phyloP scores from a whole-genome alignment of 2,329 filamentous ascomycete genomes.

The Phaeosphaeriaceae sp. region DNA sequence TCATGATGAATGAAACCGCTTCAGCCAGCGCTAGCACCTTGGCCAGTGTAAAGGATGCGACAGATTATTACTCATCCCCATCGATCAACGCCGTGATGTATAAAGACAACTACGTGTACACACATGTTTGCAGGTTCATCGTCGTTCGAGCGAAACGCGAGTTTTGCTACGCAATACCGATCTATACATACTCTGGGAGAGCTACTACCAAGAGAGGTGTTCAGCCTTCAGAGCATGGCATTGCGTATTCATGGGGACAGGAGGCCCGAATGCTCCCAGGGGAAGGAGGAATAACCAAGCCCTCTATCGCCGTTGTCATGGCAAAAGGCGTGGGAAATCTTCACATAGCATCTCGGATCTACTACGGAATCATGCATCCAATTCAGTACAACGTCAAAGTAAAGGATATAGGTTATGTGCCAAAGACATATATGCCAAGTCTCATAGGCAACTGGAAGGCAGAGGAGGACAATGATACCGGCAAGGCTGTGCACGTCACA shows the following conservation, averaged over 20 bases:
- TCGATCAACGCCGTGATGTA: not conserved
- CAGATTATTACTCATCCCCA: not conserved
- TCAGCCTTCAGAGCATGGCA: slow-evolving; percentile 42
- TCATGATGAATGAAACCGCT: slow-evolving; percentile 11
- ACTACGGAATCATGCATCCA: slow-evolving; percentile 50
- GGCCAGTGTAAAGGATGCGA: not conserved
- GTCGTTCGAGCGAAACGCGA: slow-evolving; percentile 12
- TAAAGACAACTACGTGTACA: not conserved
- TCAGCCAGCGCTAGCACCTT: too few species aligned
- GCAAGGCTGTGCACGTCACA: not conserved
- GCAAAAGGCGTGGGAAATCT: slow-evolving; percentile 28
- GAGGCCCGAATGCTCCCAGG: slow-evolving; percentile 15
- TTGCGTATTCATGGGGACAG: slow-evolving; percentile 37
- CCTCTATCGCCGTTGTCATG: slow-evolving; percentile 45
- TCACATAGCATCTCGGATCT: slow-evolving; percentile 46
- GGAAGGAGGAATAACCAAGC: slow-evolving; percentile 45
- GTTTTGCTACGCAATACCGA: slow-evolving; percentile 18
- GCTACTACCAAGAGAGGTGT: slow-evolving; percentile 14
- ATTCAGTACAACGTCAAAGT: slow-evolving; percentile 56
- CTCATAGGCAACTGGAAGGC: not conserved
- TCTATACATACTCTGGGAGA: slow-evolving; percentile 13
- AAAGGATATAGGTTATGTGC: slow-evolving; percentile 49
- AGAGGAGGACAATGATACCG: not conserved
- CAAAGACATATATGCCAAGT: not conserved
- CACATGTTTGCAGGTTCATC: slow-evolving; percentile 18